Percentiles rank a stretch among this genome's conserved stretches.
These are phyloP conservation scores for Curvularia spicifera DNA, from an alignment of 2,329 filamentous ascomycete species.

Conservation along the genomic window DNA sequence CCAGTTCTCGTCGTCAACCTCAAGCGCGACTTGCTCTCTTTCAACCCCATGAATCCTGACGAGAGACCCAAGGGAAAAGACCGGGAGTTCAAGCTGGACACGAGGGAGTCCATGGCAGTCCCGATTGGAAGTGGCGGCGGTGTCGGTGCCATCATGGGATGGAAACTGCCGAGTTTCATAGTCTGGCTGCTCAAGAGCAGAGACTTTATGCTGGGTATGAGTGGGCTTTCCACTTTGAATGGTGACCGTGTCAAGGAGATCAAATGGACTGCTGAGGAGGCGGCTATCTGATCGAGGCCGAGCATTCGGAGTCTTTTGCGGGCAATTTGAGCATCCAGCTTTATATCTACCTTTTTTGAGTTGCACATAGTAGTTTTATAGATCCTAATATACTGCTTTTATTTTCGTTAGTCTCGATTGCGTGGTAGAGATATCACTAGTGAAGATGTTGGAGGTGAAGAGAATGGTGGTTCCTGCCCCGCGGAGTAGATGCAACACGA, in stretches of 20 bases:
- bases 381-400: neutral
- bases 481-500: conserved; percentile 19
- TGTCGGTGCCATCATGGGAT: conserved; percentile 48
- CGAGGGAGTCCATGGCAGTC: conserved; percentile 38
- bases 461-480: conserved; percentile 3
- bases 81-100: conserved; percentile 28
- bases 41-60: conserved; percentile 24
- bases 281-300: conserved; percentile 19
- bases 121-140: conserved; percentile 44
- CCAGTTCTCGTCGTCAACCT: conserved; percentile 55
- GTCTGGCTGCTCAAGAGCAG: conserved; percentile 52
- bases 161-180: conserved; percentile 47
- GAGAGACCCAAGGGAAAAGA: conserved; percentile 37
- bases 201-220: conserved; percentile 47
- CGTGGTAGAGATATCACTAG: neutral
- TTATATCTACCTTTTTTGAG: neutral
- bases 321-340: neutral
- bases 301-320: neutral
- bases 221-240: conserved; percentile 15
- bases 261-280: conserved; percentile 36
- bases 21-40: conserved; percentile 54
- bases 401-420: neutral
- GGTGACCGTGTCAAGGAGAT: conserved; percentile 35
- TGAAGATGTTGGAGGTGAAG: neutral
- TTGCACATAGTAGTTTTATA: neutral